A percentile compares a stretch with the other conserved stretches of the same genome.
Evolutionary conservation across 148 eudicot species (phyloP).

Genomic region (Gaultheria prostrata): DNA sequence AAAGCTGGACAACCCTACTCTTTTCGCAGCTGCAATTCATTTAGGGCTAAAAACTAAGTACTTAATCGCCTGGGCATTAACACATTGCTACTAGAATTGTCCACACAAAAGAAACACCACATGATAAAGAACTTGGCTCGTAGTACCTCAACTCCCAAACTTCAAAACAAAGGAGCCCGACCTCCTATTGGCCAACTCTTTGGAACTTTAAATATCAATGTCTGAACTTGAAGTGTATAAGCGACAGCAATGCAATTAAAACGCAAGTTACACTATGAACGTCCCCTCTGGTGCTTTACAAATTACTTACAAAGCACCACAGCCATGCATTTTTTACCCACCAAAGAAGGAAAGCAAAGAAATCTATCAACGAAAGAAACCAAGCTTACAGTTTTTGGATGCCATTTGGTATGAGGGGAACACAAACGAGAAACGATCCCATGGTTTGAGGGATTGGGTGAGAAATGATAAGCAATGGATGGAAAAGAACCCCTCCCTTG

Average conservation of each 20-base stretch:
- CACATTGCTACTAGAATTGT: neutral
- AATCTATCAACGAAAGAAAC: neutral
- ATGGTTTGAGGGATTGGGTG: neutral
- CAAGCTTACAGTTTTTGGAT: neutral
- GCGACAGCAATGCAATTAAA: neutral
- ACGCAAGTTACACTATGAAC: neutral
- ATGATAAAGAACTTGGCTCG: neutral
- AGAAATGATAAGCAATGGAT: neutral
- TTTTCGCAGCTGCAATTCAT: neutral
- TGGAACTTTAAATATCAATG: neutral
- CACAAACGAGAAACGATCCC: neutral
- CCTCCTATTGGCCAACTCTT: neutral
- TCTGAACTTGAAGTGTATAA: neutral
- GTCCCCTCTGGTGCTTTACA: neutral
- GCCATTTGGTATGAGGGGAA: neutral
- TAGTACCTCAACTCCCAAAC: neutral
- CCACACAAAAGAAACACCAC: slow-evolving; percentile 1
- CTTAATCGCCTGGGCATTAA: neutral
- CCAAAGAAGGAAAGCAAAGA: neutral
- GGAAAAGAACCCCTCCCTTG: neutral
- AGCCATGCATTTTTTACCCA: neutral
- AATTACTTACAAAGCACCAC: neutral
- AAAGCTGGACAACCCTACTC: neutral
- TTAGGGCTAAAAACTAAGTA: neutral
- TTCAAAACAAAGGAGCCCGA: neutral